phyloP scores from a whole-genome alignment of 495 filamentous ascomycete species.

The Clohesyomyces aquaticus region DNA sequence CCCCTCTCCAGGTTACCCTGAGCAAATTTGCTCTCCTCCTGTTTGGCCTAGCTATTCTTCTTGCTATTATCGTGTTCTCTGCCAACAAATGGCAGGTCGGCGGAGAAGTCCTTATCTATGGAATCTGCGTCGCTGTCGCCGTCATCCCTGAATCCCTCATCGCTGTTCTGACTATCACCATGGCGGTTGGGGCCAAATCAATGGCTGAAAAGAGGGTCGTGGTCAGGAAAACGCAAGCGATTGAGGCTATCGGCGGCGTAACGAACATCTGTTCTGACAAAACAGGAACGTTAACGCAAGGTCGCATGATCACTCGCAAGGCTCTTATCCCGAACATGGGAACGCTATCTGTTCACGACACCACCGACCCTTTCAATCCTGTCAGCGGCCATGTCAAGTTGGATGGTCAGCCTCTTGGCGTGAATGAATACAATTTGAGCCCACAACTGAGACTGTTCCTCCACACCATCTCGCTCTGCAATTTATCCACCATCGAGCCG shows the following conservation, averaged over 20 bases:
- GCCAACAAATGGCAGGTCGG: slow-evolving; percentile 62
- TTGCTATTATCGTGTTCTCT: slow-evolving; percentile 69
- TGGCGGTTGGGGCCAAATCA: slow-evolving; percentile 71
- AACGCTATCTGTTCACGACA: slow-evolving; percentile 34
- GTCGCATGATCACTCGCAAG: slow-evolving; percentile 61
- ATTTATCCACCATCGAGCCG: slow-evolving; percentile 36
- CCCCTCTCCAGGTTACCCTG: slow-evolving; percentile 68
- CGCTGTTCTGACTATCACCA: slow-evolving; percentile 75
- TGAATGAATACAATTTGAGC: slow-evolving; percentile 30
- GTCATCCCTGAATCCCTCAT: slow-evolving; percentile 79
- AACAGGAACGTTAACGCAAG: slow-evolving; percentile 66
- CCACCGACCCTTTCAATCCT: slow-evolving; percentile 42
- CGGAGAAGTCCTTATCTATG: slow-evolving; percentile 69
- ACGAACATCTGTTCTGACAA: slow-evolving; percentile 66
- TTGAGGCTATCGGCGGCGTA: slow-evolving; percentile 65
- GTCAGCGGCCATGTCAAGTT: slow-evolving; percentile 39
- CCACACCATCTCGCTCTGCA: slow-evolving; percentile 40
- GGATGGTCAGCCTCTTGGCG: slow-evolving; percentile 29
- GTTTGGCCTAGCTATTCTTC: slow-evolving; percentile 69
- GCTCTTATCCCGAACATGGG: slow-evolving; percentile 50
- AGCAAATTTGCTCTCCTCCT: slow-evolving; percentile 71
- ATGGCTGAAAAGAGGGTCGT: slow-evolving; percentile 74
- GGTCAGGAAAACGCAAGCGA: slow-evolving; percentile 65
- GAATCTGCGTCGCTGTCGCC: slow-evolving; percentile 66
- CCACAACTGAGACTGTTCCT: slow-evolving; percentile 44